A percentile compares a stretch with the other conserved stretches of the same genome.
Conservation (phyloP, 1,284 basidiomycete species). For the Ustilago lituana region DNA sequence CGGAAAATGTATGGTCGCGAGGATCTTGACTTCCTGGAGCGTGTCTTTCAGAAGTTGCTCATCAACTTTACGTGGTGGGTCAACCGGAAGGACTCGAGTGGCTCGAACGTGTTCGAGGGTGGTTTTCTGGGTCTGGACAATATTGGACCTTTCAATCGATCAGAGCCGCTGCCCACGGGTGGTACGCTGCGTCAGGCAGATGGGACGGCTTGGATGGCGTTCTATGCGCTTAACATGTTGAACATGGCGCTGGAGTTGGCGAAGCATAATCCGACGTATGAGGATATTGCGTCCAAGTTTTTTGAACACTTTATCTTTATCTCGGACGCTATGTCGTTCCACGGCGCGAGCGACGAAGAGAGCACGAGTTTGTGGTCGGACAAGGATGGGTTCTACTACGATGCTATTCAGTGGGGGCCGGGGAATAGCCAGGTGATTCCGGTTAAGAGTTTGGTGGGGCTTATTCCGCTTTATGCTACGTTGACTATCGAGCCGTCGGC, state of each 20-base stretch:
- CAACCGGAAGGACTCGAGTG: conserved; percentile 93
- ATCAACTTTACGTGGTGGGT: conserved; percentile 99
- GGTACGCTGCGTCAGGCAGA: conserved; percentile 86
- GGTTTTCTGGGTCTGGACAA: conserved; percentile 98
- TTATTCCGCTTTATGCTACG: conserved; percentile 94
- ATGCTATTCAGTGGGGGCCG: conserved; percentile 87
- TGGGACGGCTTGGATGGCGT: conserved; percentile 99
- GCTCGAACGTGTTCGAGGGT: conserved; percentile 96
- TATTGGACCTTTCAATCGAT: conserved; percentile 97
- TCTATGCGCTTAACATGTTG: conserved; percentile 96
- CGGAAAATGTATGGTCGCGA: conserved; percentile 90
- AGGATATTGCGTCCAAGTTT: conserved; percentile 99
- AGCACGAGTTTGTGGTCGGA: conserved; percentile 92
- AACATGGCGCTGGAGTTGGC: conserved; percentile 96
- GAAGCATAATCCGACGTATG: conserved; percentile 96
- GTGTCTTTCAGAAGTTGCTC: conserved; percentile 96
- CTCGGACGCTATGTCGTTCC: conserved; percentile 86
- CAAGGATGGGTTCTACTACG: conserved; percentile 96
- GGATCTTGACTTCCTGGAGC: conserved; percentile 90
- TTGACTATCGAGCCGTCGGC: conserved; percentile 88
- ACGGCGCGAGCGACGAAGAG: conserved; percentile 70
- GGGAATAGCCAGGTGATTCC: conserved; percentile 80
- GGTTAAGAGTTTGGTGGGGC: conserved; percentile 88
- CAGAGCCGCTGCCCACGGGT: conserved; percentile 92
- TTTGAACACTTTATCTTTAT: conserved; percentile 75